Conservation (phyloP, 495 filamentous ascomycete genomes). For the Penicillium paxilli region DNA sequence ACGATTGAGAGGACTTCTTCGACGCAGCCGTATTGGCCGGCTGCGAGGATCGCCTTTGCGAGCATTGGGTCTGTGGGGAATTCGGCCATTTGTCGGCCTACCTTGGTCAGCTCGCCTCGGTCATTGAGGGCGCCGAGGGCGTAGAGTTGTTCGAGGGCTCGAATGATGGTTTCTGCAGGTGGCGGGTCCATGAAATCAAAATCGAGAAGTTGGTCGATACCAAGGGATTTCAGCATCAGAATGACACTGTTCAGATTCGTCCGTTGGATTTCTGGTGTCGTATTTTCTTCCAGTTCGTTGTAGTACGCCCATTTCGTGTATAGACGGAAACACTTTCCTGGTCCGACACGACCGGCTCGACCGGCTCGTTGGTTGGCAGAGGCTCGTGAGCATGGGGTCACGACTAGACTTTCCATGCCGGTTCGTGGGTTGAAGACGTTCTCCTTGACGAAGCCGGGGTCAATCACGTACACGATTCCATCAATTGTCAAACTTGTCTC, state of each 20-base stretch:
- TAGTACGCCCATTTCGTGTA: constrained; percentile 95
- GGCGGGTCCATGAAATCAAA: constrained; percentile 98
- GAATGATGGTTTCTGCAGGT: constrained; percentile 86
- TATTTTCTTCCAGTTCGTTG: constrained; percentile 91
- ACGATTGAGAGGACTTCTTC: constrained; percentile 95
- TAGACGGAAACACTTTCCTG: constrained; percentile 91
- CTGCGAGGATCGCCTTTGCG: constrained; percentile 87
- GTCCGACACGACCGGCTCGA: constrained; percentile 87
- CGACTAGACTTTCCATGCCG: constrained; percentile 88
- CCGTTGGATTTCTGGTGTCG: constrained; percentile 91
- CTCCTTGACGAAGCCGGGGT: constrained; percentile 92
- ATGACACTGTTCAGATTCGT: constrained; percentile 85
- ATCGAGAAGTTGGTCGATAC: constrained; percentile 89
- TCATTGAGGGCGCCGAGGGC: constrained; percentile 88
- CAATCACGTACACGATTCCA: constrained; percentile 89
- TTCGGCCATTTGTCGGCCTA: constrained; percentile 94
- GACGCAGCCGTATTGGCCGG: constrained; percentile 84
- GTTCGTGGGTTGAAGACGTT: constrained; percentile 91
- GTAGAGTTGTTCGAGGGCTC: constrained; percentile 88
- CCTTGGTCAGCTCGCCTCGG: constrained; percentile 84
- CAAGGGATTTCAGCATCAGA: constrained; percentile 83
- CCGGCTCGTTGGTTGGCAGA: constrained; percentile 92
- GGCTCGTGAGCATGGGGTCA: constrained; percentile 91
- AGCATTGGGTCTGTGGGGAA: constrained; percentile 95
- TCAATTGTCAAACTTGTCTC: constrained; percentile 89